These are phyloP conservation scores for Cyberlindnera nakhonratchasimensis DNA, from an alignment of 805 yeast species.

Conservation along the genomic window DNA sequence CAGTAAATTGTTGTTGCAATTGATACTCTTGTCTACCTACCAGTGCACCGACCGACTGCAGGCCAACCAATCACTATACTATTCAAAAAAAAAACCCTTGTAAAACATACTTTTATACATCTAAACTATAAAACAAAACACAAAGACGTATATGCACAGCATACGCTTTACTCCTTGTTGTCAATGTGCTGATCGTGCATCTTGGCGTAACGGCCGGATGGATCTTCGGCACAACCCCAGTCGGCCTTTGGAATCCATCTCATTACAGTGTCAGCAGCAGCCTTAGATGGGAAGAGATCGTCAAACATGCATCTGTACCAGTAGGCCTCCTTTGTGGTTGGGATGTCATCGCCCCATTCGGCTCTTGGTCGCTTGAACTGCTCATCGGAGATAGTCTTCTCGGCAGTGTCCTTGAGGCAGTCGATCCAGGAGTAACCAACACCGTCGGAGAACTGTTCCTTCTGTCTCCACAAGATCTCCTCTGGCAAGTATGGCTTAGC, in stretches of 20 bases:
- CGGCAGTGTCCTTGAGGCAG: constrained; percentile 94
- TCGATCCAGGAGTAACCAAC: constrained; percentile 99
- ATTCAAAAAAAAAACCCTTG: not conserved
- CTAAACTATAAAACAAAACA: too few relatives aligned
- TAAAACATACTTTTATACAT: not conserved
- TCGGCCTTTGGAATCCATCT: constrained; percentile 99
- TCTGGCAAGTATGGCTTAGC: constrained; percentile 87
- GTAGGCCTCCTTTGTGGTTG: constrained; percentile 98
- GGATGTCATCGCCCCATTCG: constrained; percentile 93
- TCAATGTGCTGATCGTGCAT: constrained; percentile 72
- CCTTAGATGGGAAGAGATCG: constrained; percentile 82
- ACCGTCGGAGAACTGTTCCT: constrained; percentile 99
- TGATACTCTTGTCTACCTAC: too few relatives aligned
- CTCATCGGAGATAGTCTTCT: constrained; percentile 81
- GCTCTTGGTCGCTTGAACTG: constrained; percentile 87
- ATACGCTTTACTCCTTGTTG: not conserved
- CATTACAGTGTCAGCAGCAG: constrained; percentile 96
- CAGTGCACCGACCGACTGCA: too few relatives aligned
- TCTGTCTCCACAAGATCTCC: constrained; percentile 98
- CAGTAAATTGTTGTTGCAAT: too few relatives aligned
- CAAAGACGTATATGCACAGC: constrained; percentile 1
- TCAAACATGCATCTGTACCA: constrained; percentile 98
- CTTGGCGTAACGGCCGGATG: constrained; percentile 95
- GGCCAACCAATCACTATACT: too few relatives aligned
- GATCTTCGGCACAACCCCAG: constrained; percentile 99